A percentile compares a stretch with the other conserved stretches of the same genome.
These are phyloP conservation scores for Berberis thunbergii DNA, from an alignment of 164 flowering plant species.

Conservation along the genomic window DNA sequence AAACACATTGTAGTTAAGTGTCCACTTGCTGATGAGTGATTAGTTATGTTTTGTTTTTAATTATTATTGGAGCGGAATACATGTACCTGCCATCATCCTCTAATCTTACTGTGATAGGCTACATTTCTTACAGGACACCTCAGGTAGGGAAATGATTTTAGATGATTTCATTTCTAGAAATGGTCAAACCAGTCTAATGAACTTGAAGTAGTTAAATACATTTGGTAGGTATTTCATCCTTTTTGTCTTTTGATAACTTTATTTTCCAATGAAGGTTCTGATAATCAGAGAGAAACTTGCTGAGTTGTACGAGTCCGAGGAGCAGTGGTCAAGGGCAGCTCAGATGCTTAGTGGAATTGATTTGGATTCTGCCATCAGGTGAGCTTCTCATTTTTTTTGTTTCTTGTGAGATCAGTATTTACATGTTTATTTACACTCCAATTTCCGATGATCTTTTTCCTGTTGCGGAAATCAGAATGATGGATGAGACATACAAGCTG, in stretches of 20 bases:
- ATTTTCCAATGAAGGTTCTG: slow-evolving; percentile 45
- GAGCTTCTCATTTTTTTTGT: slow-evolving; percentile 7
- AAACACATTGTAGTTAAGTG: no score
- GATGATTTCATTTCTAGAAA: no score
- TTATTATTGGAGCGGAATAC: no score
- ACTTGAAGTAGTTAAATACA: neutral
- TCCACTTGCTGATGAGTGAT: no score
- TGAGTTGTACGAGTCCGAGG: slow-evolving; percentile 93
- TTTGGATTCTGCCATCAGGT: slow-evolving; percentile 95
- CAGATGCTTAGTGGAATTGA: slow-evolving; percentile 99
- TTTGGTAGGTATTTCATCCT: neutral
- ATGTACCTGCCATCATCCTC: no score
- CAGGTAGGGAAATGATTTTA: no score
- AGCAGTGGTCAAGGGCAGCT: slow-evolving; percentile 97
- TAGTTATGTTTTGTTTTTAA: no score
- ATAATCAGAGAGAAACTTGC: slow-evolving; percentile 94
- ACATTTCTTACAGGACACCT: no score
- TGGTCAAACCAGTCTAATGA: no score
- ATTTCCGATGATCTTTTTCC: neutral
- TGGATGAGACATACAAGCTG: slow-evolving; percentile 80
- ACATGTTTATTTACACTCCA: neutral
- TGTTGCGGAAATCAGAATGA: slow-evolving; percentile 39
- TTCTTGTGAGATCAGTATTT: neutral
- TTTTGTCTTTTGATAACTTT: neutral
- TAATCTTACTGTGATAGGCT: no score